A percentile compares a stretch with the other conserved stretches of the same genome.
These are phyloP conservation scores for Fusarium napiforme DNA, from an alignment of 2,329 filamentous ascomycete species.

Conservation along the genomic window DNA sequence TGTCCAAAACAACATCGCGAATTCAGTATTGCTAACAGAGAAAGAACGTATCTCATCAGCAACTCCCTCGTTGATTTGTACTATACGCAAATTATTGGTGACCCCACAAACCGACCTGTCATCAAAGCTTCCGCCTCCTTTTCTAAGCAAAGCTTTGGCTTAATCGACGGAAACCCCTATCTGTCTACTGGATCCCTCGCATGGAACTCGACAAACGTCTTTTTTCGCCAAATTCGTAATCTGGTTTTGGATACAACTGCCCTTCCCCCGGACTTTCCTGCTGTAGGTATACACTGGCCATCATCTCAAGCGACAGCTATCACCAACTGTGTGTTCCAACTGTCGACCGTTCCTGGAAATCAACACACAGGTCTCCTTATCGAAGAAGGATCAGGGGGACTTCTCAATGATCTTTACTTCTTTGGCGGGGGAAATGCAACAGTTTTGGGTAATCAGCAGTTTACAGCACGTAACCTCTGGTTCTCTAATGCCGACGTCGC, in stretches of 20 bases:
- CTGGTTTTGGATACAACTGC: constrained; percentile 65
- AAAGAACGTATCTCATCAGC: constrained; percentile 74
- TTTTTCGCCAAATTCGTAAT: constrained; percentile 69
- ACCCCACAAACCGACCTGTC: constrained; percentile 68
- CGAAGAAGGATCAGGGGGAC: constrained; percentile 72
- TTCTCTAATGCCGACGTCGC: constrained; percentile 74
- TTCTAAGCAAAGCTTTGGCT: constrained; percentile 51
- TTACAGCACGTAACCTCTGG: constrained; percentile 74
- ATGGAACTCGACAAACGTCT: constrained; percentile 68
- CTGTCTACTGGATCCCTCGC: constrained; percentile 52
- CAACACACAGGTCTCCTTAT: constrained; percentile 69
- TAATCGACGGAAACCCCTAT: constrained; percentile 62
- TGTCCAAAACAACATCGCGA: constrained; percentile 24
- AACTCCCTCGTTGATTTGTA: constrained; percentile 79
- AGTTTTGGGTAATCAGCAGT: constrained; percentile 74
- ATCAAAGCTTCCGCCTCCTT: constrained; percentile 66
- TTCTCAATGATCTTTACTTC: constrained; percentile 76
- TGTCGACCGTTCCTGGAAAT: constrained; percentile 59
- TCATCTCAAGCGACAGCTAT: constrained; percentile 71
- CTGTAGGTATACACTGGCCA: constrained; percentile 73
- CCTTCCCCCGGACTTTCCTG: constrained; percentile 56
- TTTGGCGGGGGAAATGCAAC: constrained; percentile 73
- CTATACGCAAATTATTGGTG: constrained; percentile 82
- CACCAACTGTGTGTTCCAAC: constrained; percentile 67
- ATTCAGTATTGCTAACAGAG: constrained; percentile 5